These are phyloP conservation scores for Zymoseptoria crescenta DNA, from an alignment of 2,329 filamentous ascomycete species.

Conservation along the genomic window DNA sequence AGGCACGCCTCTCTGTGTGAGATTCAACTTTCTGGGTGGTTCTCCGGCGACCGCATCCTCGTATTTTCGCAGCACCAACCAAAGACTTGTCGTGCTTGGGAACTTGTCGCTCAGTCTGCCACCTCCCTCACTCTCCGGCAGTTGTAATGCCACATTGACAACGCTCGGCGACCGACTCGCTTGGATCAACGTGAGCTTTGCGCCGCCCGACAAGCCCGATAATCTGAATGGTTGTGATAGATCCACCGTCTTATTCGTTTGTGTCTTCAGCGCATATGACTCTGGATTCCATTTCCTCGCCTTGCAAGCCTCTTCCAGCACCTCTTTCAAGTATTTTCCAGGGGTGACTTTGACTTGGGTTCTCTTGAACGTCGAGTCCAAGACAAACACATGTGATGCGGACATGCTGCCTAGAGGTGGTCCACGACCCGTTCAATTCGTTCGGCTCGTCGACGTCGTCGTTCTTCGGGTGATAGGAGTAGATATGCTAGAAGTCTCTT, in stretches of 20 bases:
- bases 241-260: slow-evolving; percentile 79
- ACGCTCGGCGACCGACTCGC: slow-evolving; percentile 77
- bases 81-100: slow-evolving; percentile 77
- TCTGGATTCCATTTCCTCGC: slow-evolving; percentile 68
- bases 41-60: slow-evolving; percentile 59
- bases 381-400: slow-evolving; percentile 72
- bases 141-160: slow-evolving; percentile 80
- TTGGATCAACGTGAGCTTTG: slow-evolving; percentile 85
- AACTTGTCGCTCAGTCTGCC: slow-evolving; percentile 76
- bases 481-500: slow-evolving; percentile 21
- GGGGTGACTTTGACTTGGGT: slow-evolving; percentile 77
- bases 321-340: slow-evolving; percentile 71
- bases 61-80: slow-evolving; percentile 83
- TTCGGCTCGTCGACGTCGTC: slow-evolving; percentile 11
- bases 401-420: slow-evolving; percentile 52
- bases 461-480: slow-evolving; percentile 12
- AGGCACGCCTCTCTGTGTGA: slow-evolving; percentile 76
- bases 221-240: slow-evolving; percentile 77
- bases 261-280: slow-evolving; percentile 76
- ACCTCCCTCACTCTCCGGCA: slow-evolving; percentile 62
- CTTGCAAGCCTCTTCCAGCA: slow-evolving; percentile 77
- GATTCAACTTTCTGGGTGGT: slow-evolving; percentile 51
- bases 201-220: slow-evolving; percentile 72
- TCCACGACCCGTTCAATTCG: not conserved
- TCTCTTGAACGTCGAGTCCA: slow-evolving; percentile 70